Evolutionary conservation across 1,284 basidiomycete genomes (phyloP).

Genomic region (Naganishia liquefaciens): DNA sequence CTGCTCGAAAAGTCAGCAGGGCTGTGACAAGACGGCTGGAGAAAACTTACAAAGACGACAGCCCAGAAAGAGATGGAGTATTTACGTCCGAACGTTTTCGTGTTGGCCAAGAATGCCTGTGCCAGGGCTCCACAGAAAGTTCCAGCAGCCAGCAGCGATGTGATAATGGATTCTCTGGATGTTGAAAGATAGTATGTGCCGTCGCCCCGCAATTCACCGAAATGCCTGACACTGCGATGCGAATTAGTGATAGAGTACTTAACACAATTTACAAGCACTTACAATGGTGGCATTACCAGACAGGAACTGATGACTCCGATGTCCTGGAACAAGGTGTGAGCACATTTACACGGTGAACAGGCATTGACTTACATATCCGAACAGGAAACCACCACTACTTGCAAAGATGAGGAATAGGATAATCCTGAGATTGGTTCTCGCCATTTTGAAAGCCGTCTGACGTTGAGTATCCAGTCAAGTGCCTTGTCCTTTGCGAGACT

Average conservation of each 20-base stretch:
- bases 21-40: no score
- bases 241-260: not conserved
- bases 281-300: conserved; percentile 30
- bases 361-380: conserved; percentile 20
- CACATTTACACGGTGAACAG: not conserved
- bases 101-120: conserved; percentile 74
- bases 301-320: conserved; percentile 32
- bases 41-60: conserved; percentile 60
- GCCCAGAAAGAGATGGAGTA: conserved; percentile 75
- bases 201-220: conserved; percentile 28
- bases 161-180: conserved; percentile 71
- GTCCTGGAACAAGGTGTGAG: conserved; percentile 16
- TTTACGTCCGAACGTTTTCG: conserved; percentile 62
- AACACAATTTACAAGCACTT: not conserved
- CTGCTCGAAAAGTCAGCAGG: conserved; percentile 27
- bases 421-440: conserved; percentile 22
- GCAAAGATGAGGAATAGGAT: conserved; percentile 26
- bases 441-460: conserved; percentile 1
- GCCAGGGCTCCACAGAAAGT: conserved; percentile 65
- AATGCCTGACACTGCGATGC: conserved; percentile 21
- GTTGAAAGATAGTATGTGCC: conserved; percentile 62
- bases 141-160: conserved; percentile 73
- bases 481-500: not conserved
- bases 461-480: not conserved
- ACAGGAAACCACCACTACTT: conserved; percentile 27